Conservation (phyloP, 140 eudicot genomes). For the Artemisia princeps region DNA sequence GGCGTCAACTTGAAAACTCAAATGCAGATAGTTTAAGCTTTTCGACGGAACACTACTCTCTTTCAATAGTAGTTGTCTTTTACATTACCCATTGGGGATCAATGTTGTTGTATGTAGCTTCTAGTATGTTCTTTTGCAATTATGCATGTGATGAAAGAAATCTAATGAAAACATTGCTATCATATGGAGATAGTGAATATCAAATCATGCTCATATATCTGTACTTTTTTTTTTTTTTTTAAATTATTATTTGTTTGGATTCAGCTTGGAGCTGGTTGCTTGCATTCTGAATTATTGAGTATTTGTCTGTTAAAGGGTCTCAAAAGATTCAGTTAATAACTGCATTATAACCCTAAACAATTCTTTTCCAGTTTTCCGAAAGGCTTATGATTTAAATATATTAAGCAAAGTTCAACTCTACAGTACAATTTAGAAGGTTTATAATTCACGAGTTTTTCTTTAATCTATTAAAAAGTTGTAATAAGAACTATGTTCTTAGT, state of each 20-base stretch:
- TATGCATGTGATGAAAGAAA: not conserved
- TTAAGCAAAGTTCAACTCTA: no score
- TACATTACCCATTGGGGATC: not conserved
- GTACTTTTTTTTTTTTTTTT: not conserved
- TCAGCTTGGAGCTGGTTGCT: conserved; percentile 1
- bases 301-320: not conserved
- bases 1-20: conserved; percentile 55
- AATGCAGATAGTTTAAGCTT: conserved; percentile 48
- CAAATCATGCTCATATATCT: conserved; percentile 5
- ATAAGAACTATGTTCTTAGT: no score
- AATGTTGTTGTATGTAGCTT: conserved; percentile 21
- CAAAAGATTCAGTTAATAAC: not conserved
- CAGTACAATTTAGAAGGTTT: no score
- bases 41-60: conserved; percentile 22
- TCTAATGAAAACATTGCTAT: not conserved
- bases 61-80: conserved; percentile 16
- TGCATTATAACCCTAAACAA: not conserved
- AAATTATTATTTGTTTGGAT: no score
- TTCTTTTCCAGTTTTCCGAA: no score
- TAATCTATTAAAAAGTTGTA: no score
- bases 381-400: no score
- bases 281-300: not conserved
- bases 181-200: not conserved
- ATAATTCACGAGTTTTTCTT: no score
- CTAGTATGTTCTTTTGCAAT: conserved; percentile 3